phyloP scores from a whole-genome alignment of 2,329 filamentous ascomycete species.

The Diplodia corticola region DNA sequence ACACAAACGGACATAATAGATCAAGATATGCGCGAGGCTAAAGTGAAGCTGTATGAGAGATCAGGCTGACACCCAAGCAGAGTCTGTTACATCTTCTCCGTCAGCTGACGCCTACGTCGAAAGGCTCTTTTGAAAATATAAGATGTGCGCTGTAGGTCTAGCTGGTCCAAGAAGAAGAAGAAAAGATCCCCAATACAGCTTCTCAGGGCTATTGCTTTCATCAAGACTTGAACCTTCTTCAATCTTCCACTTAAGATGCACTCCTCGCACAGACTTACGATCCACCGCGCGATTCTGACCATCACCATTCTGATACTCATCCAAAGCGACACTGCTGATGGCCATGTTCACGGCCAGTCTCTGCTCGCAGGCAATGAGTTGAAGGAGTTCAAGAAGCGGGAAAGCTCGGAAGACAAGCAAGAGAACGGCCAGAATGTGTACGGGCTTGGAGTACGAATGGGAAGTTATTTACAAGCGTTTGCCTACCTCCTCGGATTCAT shows the following conservation, averaged over 20 bases:
- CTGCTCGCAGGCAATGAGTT: background rate
- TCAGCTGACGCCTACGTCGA: no score
- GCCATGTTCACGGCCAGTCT: background rate
- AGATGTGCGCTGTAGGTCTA: no score
- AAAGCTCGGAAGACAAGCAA: background rate
- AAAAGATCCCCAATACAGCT: no score
- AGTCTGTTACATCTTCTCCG: no score
- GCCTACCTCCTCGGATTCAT: background rate
- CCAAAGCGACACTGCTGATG: background rate
- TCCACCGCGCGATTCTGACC: background rate
- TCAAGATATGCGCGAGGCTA: no score
- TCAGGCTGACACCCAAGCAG: no score
- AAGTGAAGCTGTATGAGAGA: no score
- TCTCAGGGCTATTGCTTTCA: no score
- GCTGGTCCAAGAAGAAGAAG: no score
- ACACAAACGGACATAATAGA: no score
- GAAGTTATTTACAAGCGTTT: background rate
- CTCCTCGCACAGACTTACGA: background rate
- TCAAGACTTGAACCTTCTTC: no score
- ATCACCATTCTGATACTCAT: background rate
- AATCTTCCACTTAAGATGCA: background rate
- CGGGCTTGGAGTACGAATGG: background rate
- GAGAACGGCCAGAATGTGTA: background rate
- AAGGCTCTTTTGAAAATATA: no score
- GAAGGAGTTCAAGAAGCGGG: background rate